Percentiles rank a stretch among this genome's conserved stretches.
phyloP scores from a whole-genome alignment of 495 filamentous ascomycete genomes.

The Penicillium cosmopolitanum region DNA sequence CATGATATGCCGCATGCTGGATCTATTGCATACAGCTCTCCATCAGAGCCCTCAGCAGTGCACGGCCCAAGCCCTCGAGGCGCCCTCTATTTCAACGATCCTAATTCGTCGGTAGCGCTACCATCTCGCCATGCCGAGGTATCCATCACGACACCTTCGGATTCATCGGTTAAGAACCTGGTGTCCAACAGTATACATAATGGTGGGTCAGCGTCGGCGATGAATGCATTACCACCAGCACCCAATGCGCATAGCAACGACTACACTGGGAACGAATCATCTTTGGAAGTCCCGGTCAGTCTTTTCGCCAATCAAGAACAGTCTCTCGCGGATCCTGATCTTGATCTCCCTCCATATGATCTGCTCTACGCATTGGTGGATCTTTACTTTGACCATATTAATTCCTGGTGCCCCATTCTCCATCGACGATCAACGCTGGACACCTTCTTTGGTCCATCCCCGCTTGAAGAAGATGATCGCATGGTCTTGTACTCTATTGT shows the following conservation, averaged over 20 bases:
- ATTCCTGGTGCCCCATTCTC: constrained; percentile 88
- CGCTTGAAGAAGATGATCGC: constrained; percentile 77
- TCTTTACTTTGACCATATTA: constrained; percentile 88
- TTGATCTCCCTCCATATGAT: constrained; percentile 84
- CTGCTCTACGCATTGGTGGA: constrained; percentile 79
- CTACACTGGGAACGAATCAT: constrained; percentile 51
- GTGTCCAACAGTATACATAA: constrained; percentile 30
- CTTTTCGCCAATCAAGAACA: constrained; percentile 48
- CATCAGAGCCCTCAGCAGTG: constrained; percentile 45
- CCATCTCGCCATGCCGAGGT: constrained; percentile 36
- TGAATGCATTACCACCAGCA: constrained; percentile 29
- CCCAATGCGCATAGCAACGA: constrained; percentile 32
- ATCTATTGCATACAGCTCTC: constrained; percentile 45
- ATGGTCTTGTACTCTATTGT: constrained; percentile 87
- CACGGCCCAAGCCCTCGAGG: constrained; percentile 43
- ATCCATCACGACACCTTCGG: constrained; percentile 42
- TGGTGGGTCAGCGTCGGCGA: constrained; percentile 19
- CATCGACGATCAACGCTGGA: constrained; percentile 80
- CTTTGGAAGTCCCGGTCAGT: constrained; percentile 46
- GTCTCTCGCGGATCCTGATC: constrained; percentile 59
- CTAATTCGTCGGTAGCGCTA: constrained; percentile 28
- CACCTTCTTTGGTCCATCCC: constrained; percentile 75
- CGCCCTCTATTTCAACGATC: constrained; percentile 44
- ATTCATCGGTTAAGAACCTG: constrained; percentile 37
- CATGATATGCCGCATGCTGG: constrained; percentile 33